Conservation (phyloP, 2,329 filamentous ascomycete genomes). For the Lasiodiplodia hormozganensis region DNA sequence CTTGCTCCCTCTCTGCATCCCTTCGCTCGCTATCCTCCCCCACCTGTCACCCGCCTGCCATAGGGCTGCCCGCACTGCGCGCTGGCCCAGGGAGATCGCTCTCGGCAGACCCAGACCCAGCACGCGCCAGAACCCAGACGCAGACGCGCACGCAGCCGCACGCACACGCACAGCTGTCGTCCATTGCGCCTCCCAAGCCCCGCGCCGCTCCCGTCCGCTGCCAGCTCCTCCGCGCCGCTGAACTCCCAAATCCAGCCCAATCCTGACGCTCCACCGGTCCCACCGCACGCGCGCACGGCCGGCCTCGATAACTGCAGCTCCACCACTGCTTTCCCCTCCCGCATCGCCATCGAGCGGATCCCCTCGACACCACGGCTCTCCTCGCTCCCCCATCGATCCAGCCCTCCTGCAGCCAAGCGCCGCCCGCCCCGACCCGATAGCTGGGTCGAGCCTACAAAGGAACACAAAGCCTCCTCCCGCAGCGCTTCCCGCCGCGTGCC, state of each 20-base stretch:
- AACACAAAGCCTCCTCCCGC: constrained; percentile 22
- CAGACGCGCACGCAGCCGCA: constrained; percentile 6
- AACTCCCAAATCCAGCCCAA: too few species aligned
- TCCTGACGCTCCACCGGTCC: constrained; percentile 1
- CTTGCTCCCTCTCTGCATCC: constrained; percentile 9
- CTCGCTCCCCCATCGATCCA: constrained; percentile 17
- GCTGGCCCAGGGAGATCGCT: neutral
- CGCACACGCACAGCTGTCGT: constrained; percentile 2
- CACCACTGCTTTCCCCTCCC: constrained; percentile 14
- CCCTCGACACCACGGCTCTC: constrained; percentile 21
- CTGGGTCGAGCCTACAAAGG: constrained; percentile 22
- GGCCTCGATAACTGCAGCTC: constrained; percentile 23
- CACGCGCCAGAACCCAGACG: constrained; percentile 4
- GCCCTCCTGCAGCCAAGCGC: constrained; percentile 29
- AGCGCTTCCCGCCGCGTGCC: constrained; percentile 21
- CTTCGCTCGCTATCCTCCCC: constrained; percentile 14
- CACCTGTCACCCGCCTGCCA: neutral
- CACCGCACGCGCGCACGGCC: constrained; percentile 18
- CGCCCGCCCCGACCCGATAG: constrained; percentile 18
- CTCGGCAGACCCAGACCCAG: constrained; percentile 25
- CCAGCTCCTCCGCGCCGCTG: neutral
- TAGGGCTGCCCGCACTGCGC: constrained; percentile 18
- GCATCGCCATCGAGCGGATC: constrained; percentile 7
- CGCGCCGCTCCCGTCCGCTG: neutral
- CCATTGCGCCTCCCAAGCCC: constrained; percentile 19